Evolutionary conservation across 176 grass and related monocot species (phyloP).

Genomic region (Thinopyrum elongatum): DNA sequence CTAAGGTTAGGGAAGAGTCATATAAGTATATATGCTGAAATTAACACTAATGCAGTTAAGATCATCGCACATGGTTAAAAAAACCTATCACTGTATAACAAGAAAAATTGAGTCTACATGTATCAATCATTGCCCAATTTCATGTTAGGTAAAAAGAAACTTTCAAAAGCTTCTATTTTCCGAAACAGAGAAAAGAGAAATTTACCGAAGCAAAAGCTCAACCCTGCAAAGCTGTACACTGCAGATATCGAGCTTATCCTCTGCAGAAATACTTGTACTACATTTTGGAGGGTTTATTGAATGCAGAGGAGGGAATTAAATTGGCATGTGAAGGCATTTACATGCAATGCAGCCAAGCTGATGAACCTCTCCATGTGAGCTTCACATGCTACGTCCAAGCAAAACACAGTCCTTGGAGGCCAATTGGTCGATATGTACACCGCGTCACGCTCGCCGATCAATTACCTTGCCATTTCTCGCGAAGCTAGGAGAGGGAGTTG

Average conservation of each 20-base stretch:
- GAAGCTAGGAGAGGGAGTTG: neutral
- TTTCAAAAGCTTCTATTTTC: neutral
- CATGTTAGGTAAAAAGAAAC: neutral
- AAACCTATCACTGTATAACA: neutral
- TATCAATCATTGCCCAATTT: neutral
- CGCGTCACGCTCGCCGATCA: neutral
- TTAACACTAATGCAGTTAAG: too few relatives aligned
- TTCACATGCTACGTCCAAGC: constrained; percentile 18
- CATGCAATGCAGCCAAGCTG: neutral
- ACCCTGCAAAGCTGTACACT: neutral
- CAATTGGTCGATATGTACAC: neutral
- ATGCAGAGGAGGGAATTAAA: neutral
- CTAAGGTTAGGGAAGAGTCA: neutral
- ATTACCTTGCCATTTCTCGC: neutral
- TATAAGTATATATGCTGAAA: neutral
- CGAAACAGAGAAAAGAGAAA: neutral
- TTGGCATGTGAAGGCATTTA: constrained; percentile 23
- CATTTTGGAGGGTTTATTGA: neutral
- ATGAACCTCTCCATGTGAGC: constrained; percentile 25
- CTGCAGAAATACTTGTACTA: neutral
- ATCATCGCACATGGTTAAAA: too few relatives aligned
- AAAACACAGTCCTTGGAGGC: constrained; percentile 11
- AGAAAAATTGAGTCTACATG: neutral
- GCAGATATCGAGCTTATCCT: neutral
- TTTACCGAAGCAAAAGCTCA: neutral